Conservation (phyloP, 257 asterid species). For the Capsicum pubescens region DNA sequence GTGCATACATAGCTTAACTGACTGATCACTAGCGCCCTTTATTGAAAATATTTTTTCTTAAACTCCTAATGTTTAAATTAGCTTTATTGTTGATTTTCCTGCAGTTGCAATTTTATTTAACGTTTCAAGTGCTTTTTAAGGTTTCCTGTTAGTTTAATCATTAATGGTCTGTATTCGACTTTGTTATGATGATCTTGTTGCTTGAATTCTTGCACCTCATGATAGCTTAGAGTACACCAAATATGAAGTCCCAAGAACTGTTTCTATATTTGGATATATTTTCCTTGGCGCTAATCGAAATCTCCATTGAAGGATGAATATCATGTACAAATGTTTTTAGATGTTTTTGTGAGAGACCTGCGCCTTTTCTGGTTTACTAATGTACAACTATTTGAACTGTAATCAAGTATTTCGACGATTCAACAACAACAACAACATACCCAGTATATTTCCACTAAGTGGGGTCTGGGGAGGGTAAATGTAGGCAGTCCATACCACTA, state of each 20-base stretch:
- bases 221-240: not conserved
- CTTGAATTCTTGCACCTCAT: not conserved
- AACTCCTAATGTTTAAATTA: not conserved
- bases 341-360: too few relatives aligned
- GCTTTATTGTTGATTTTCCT: slow-evolving; percentile 31
- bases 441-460: too few relatives aligned
- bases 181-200: not conserved
- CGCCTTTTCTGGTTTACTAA: too few relatives aligned
- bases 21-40: not conserved
- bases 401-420: too few relatives aligned
- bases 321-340: too few relatives aligned
- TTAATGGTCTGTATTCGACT: not conserved
- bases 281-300: not conserved
- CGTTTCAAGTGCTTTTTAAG: slow-evolving; percentile 46
- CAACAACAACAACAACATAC: too few relatives aligned
- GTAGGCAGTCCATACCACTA: too few relatives aligned
- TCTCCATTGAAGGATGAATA: too few relatives aligned
- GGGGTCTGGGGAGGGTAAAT: too few relatives aligned
- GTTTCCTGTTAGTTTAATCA: not conserved
- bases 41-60: not conserved
- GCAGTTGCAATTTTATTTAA: slow-evolving; percentile 62
- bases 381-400: too few relatives aligned
- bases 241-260: too few relatives aligned
- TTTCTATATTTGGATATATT: not conserved
- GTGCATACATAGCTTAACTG: not conserved